Base-by-base conservation (phyloP, 129 eudicot genomes). In the Artemisia argyi region DNA sequence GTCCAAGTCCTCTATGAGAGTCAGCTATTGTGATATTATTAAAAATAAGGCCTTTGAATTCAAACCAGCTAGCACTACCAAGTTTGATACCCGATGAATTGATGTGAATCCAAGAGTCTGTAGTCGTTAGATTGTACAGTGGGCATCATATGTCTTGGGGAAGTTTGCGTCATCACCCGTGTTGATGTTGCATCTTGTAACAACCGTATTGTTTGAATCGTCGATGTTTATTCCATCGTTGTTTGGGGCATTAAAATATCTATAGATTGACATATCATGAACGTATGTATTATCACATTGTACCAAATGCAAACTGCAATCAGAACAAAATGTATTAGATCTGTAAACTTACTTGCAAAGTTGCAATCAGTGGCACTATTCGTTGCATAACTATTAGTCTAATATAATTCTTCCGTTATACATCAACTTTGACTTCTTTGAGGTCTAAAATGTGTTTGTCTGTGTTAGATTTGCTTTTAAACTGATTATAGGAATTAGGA, bases 161-260 rank as follows among this genome's bases (percentile, higher is more conserved):
- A 97, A 94, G 53, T 90, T 94, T 47, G 98, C 98, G 81, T 94
- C 98, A 70, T 94, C 98, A 46, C 98, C 98, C 0, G 98, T 94
- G 77, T 94, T 63, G 73, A 94, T 94, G 58, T 60, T 80, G 83
- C 97, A 87, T 76, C 97, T 85, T 54, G 97, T 90, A 76, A 94
- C 87, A 55, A 87, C 57, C 11, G 98, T 94, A 59, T 94, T 94
- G 74, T 94, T 94, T 28, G 98, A 94, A 76, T 94, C 98, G 53
- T 85, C 90, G 47, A 94, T 90, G 65, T 94, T 97, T 42, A 94
- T 94, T 24, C 98, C 98, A 73, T 94, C 98, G 28, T 94, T 94
- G 86, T 94, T 94, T n/a, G 98, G 98, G 6, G 91, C 82, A 57
- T 94, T 88, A 85, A 94, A 94, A 82, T 90, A 87, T 16, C 98